Conservation (phyloP, 139 green algal genomes). For the Prasinococcaceae sp. region DNA sequence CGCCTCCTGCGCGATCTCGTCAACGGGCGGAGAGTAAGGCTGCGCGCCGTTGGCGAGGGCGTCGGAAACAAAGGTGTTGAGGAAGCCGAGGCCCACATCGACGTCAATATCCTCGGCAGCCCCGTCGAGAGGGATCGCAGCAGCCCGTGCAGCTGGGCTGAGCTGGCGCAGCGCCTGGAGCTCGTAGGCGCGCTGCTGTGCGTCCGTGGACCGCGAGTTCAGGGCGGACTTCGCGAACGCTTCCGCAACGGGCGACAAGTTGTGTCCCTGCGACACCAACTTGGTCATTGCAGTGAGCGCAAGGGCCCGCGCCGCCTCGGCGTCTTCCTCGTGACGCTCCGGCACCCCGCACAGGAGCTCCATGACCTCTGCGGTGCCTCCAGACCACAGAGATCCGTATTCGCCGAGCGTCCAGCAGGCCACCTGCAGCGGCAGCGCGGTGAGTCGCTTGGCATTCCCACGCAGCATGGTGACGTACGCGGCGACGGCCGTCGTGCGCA, state of each 20-base stretch:
- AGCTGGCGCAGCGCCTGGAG: conserved; percentile 46
- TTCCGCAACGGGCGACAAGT: conserved; percentile 16
- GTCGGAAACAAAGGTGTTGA: conserved; percentile 15
- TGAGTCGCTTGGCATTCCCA: not conserved
- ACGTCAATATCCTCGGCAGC: conserved; percentile 56
- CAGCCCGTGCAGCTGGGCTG: conserved; percentile 14
- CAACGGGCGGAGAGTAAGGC: too few relatives aligned
- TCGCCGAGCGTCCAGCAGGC: conserved; percentile 83
- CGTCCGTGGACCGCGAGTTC: conserved; percentile 31
- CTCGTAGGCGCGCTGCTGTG: conserved; percentile 81
- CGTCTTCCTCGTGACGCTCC: conserved; percentile 6
- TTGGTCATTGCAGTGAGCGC: conserved; percentile 56
- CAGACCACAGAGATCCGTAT: conserved; percentile 48
- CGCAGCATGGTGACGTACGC: not conserved
- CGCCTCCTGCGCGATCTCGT: too few relatives aligned
- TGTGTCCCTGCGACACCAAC: conserved; percentile 22
- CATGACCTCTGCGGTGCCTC: conserved; percentile 7
- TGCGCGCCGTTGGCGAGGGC: conserved; percentile 19
- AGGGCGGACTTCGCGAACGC: conserved; percentile 23
- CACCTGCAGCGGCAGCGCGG: conserved; percentile 32
- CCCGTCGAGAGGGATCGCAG: conserved; percentile 47
- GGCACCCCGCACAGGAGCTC: conserved; percentile 39
- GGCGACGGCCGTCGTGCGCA: not conserved
- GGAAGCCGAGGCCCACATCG: conserved; percentile 7
- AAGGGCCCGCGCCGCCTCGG: conserved; percentile 27